Conservation (phyloP, 495 filamentous ascomycete species). For the Talaromyces borbonicus region DNA sequence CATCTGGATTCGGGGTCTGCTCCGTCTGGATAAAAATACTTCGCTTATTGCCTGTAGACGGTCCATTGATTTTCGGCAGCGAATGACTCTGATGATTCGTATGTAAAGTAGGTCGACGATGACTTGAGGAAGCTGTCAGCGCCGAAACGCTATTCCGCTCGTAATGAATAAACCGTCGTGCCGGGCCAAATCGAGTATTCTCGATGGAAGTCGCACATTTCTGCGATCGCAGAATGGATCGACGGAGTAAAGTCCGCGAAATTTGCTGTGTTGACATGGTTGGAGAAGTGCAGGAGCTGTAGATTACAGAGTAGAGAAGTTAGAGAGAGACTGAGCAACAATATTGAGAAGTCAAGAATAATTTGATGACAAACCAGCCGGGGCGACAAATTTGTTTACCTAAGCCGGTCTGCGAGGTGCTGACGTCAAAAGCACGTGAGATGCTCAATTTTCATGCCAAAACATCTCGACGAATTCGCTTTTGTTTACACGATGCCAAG, state of each 20-base stretch:
- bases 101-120: constrained; percentile 36
- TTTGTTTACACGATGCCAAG: not conserved
- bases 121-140: constrained; percentile 39
- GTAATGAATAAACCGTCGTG: constrained; percentile 27
- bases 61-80: constrained; percentile 22
- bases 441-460: not conserved
- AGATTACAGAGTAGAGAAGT: too few species aligned
- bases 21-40: constrained; percentile 98
- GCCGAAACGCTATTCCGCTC: constrained; percentile 32
- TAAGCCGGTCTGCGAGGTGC: not conserved
- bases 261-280: constrained; percentile 26
- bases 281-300: not conserved
- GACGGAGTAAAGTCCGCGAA: constrained; percentile 28
- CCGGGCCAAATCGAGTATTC: constrained; percentile 18
- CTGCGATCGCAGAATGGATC: constrained; percentile 19
- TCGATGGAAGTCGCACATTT: constrained; percentile 18
- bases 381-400: constrained; percentile 1
- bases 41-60: constrained; percentile 41
- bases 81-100: constrained; percentile 34
- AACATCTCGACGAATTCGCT: not conserved
- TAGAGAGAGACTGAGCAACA: too few species aligned
- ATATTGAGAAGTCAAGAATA: too few species aligned
- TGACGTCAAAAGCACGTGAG: constrained; percentile 7
- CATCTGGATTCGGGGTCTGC: constrained; percentile 82
- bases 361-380: constrained; percentile 2